Base-by-base conservation (phyloP, 2,329 filamentous ascomycete genomes). In the Ceratocystis ficicola region DNA sequence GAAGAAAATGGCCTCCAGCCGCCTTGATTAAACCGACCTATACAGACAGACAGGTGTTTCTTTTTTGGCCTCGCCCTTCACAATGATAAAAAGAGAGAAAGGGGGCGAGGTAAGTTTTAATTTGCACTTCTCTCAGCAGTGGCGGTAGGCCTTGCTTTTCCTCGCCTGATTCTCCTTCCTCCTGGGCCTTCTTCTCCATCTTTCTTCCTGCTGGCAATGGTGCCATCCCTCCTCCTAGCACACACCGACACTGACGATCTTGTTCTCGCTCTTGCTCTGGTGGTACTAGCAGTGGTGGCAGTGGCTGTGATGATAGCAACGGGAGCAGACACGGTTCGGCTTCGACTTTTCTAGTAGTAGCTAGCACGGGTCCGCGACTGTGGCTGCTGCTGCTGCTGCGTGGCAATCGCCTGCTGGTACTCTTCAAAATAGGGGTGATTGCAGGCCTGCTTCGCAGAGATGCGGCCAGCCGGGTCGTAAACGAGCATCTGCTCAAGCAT, bases 381-480 rank as follows among this genome's bases (percentile, higher is more conserved):
- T 7, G 44, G 61, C 28, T 30, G 61, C 44, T 62, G 41, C 44
- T 48, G 61, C 44, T 63, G 61, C 44, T 48, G 22, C 8, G 36
- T n/a, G 17, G 46, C 52, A n/a, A 44, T 44, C 10, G 66, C 64
- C 22, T 65, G 48, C 36, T 68, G 66, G 52, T 65, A 65, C 28
- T 68, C 75, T 66, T 80, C 77, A 69, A 96, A 95, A 78, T 95
- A 96, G 7, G 88, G 86, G 73, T 96, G 91, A 71, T 85, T 81
- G 73, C 88, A 89, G 12, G 90, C 86, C 74, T 90, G 88, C 80
- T 96, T 96, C 64, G 92, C 91, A 5, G 89, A 95, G 71, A 96
- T 89, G 69, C 91, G 87, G 64, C 86, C 85, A 25, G 90, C 89
- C 1, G 91, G 91, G 73, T 96, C 91, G 73, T 93, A 96, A 66